Evolutionary conservation across 2,329 filamentous ascomycete genomes (phyloP).

Genomic region (Epichloe uncinata): DNA sequence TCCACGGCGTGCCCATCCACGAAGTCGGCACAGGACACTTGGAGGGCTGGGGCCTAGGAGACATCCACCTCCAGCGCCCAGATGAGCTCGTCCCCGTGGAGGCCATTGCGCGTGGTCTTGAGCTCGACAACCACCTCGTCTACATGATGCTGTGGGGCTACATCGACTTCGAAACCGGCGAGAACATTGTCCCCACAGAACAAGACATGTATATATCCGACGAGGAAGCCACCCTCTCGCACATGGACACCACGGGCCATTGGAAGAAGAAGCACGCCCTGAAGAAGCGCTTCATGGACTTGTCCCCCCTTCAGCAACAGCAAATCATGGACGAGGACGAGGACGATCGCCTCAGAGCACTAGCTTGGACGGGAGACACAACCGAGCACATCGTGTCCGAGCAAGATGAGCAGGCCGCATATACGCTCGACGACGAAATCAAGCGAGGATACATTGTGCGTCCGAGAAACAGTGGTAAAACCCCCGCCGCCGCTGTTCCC

Average conservation of each 20-base stretch:
- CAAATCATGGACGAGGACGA: slow-evolving; percentile 25
- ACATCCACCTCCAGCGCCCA: slow-evolving; percentile 34
- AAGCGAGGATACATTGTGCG: slow-evolving; percentile 19
- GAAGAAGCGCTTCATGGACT: slow-evolving; percentile 29
- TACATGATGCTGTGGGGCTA: slow-evolving; percentile 52
- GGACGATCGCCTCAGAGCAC: slow-evolving; percentile 21
- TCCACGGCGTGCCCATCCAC: slow-evolving; percentile 38
- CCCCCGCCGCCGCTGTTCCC: slow-evolving; percentile 7
- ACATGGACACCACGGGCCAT: slow-evolving; percentile 22
- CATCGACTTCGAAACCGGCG: slow-evolving; percentile 37
- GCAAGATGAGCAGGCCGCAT: slow-evolving; percentile 1
- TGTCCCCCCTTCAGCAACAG: slow-evolving; percentile 23
- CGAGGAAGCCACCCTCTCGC: slow-evolving; percentile 23
- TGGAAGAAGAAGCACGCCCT: slow-evolving; percentile 32
- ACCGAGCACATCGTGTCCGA: slow-evolving; percentile 8
- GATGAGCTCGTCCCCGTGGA: slow-evolving; percentile 49
- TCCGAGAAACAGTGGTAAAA: slow-evolving; percentile 3
- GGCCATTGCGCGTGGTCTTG: slow-evolving; percentile 34
- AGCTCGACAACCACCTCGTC: slow-evolving; percentile 38
- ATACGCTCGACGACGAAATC: slow-evolving; percentile 20
- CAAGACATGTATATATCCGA: slow-evolving; percentile 40
- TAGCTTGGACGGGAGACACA: slow-evolving; percentile 19
- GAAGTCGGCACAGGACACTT: slow-evolving; percentile 39
- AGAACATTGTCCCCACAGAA: slow-evolving; percentile 35
- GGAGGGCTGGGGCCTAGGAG: slow-evolving; percentile 43